phyloP scores from a whole-genome alignment of 805 yeast genomes.

The Ogataea zsoltii region DNA sequence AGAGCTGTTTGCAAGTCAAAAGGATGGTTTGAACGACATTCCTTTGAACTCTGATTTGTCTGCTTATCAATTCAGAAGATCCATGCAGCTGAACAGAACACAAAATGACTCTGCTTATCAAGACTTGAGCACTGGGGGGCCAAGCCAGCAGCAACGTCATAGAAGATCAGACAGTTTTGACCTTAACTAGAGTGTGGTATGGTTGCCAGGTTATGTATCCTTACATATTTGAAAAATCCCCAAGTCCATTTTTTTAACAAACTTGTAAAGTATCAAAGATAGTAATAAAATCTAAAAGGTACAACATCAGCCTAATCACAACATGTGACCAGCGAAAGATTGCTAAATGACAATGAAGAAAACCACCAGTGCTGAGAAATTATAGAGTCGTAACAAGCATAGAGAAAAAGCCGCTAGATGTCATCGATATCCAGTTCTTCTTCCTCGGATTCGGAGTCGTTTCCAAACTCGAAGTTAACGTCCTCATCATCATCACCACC shows the following conservation, averaged over 20 bases:
- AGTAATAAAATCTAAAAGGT: constrained; percentile 1
- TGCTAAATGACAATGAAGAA: not conserved
- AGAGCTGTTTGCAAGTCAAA: constrained; percentile 42
- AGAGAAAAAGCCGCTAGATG: constrained; percentile 46
- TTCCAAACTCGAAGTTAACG: constrained; percentile 97
- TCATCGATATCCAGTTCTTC: constrained; percentile 91
- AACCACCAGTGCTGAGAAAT: constrained; percentile 1
- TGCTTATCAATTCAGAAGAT: constrained; percentile 68
- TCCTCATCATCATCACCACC: constrained; percentile 97
- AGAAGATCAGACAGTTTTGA: constrained; percentile 66
- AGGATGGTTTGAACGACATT: constrained; percentile 56
- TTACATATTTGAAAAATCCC: not conserved
- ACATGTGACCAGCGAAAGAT: not conserved
- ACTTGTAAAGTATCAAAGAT: not conserved
- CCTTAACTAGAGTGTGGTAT: constrained; percentile 35
- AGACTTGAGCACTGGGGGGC: constrained; percentile 37
- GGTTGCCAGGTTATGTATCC: not conserved
- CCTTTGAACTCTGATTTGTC: constrained; percentile 87
- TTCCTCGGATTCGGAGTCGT: constrained; percentile 78
- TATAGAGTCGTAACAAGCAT: constrained; percentile 2
- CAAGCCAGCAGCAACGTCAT: constrained; percentile 53
- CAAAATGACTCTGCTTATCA: constrained; percentile 24
- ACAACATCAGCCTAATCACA: not conserved
- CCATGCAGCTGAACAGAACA: constrained; percentile 62
- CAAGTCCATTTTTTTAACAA: not conserved